Evolutionary conservation across 345 rosid genomes (phyloP).

Genomic region (Crucihimalaya himalaica): DNA sequence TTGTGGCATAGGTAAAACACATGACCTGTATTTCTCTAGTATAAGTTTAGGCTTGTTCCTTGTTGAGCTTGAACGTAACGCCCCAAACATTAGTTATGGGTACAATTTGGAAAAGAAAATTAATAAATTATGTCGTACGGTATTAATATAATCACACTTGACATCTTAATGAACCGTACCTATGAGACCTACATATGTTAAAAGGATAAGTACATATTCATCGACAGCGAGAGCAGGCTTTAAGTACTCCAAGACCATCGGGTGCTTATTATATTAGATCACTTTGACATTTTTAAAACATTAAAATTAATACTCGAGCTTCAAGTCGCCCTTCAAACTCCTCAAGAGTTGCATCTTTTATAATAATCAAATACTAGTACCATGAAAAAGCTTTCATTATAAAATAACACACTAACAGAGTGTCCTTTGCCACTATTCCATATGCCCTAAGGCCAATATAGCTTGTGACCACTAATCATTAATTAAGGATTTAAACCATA

Average conservation of each 20-base stretch:
- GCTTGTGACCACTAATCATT: constrained; percentile 35
- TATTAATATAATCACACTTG: constrained; percentile 32
- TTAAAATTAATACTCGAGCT: neutral
- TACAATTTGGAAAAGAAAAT: neutral
- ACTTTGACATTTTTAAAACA: neutral
- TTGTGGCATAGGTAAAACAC: neutral
- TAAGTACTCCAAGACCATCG: constrained; percentile 42
- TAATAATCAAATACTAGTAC: constrained; percentile 1
- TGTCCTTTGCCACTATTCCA: constrained; percentile 39
- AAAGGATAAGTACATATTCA: constrained; percentile 24
- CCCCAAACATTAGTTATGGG: neutral
- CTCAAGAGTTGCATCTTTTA: constrained; percentile 30
- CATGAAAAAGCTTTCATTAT: constrained; percentile 15
- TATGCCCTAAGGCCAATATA: constrained; percentile 35
- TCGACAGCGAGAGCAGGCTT: constrained; percentile 37
- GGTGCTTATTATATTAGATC: constrained; percentile 26
- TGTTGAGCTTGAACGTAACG: neutral
- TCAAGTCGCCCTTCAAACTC: constrained; percentile 33
- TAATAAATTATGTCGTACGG: constrained; percentile 1
- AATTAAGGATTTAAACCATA: constrained; percentile 36
- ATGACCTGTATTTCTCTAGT: neutral
- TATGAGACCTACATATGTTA: constrained; percentile 22
- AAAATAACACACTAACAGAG: constrained; percentile 12
- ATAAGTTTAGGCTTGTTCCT: neutral
- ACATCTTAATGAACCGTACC: constrained; percentile 27